Base-by-base conservation (phyloP, 164 flowering plant species). In the Akebia trifoliata region DNA sequence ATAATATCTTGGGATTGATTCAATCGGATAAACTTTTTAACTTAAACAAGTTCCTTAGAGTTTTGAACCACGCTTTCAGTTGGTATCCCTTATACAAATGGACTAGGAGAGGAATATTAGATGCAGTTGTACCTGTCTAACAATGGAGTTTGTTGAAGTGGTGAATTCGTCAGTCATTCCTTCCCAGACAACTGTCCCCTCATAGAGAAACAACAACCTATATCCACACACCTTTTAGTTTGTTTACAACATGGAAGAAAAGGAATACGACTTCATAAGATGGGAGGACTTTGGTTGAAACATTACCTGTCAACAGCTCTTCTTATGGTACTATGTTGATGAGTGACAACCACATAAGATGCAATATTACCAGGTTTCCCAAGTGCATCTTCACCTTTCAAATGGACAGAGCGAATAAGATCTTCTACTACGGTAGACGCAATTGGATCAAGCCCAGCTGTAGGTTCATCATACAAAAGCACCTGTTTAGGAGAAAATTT, bases 371-470 rank as follows among this genome's bases (percentile, higher is more conserved):
- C 97, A 52, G 85, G 85, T 69, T 75, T 72, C 48, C 78, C 82
- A 34, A 66, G 57, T 24, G 76, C 84, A 69, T 82, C 90, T 66
- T 81, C 77, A 52, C 81, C 90, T 67, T 75, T 80, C 59, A 68
- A 38, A 67, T 93, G 99, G 48, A 93, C 87, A 48, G 97, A 90
- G 34, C 99, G 96, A 37, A 93, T 93, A 35, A 93, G 89, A 81
- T 93, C 99, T 76, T 93, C 99, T 62, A 93, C 96, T 7, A 93
- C 99, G 57, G 99, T 93, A 6, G 99, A 93, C 55, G 99, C 99
- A 72, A 93, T 93, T 7, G 99, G 99, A 70, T 93, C 99, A 64
- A 93, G 97, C 42, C 99, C 99, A 36, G 99, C 99, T 8, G 99
- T 93, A 61, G 99, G 99, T 73, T 93, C 97, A 64, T 93, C 99